phyloP scores from a whole-genome alignment of 352 stramenopile genomes.

The Pythium brachiatum region DNA sequence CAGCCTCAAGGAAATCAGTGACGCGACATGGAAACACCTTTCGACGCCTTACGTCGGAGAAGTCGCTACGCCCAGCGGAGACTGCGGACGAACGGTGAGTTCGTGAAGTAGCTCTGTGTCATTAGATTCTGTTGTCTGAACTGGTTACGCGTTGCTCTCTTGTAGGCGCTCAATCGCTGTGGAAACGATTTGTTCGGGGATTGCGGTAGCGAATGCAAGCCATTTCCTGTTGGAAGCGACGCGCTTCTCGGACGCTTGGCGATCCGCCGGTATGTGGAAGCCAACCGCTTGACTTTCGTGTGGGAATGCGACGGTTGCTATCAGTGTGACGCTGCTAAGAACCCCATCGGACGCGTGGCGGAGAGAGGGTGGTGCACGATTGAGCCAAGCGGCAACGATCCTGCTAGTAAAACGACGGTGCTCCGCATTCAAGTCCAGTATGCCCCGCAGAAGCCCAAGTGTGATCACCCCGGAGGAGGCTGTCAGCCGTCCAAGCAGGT shows the following conservation, averaged over 20 bases:
- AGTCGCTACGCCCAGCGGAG: background rate
- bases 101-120: background rate
- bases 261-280: slow-evolving; percentile 16
- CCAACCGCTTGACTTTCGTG: slow-evolving; percentile 19
- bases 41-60: background rate
- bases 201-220: slow-evolving; percentile 15
- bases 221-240: background rate
- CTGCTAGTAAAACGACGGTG: background rate
- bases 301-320: slow-evolving; percentile 24
- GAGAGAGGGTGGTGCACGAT: slow-evolving; percentile 22
- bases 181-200: slow-evolving; percentile 22
- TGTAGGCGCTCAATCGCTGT: background rate
- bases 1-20: background rate
- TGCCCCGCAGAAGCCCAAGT: background rate
- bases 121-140: background rate
- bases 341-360: slow-evolving; percentile 14
- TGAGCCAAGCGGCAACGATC: slow-evolving; percentile 8
- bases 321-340: slow-evolving; percentile 13
- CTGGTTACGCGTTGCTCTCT: too few relatives aligned
- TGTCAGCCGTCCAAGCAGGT: background rate
- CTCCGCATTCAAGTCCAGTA: slow-evolving; percentile 23
- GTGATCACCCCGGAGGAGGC: background rate
- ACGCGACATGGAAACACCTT: slow-evolving; percentile 17
- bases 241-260: slow-evolving; percentile 8
- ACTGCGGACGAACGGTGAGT: slow-evolving; percentile 2